Percentiles rank a stretch among this genome's conserved stretches.
phyloP scores from a whole-genome alignment of 257 asterid species.

The Lycium ferocissimum region DNA sequence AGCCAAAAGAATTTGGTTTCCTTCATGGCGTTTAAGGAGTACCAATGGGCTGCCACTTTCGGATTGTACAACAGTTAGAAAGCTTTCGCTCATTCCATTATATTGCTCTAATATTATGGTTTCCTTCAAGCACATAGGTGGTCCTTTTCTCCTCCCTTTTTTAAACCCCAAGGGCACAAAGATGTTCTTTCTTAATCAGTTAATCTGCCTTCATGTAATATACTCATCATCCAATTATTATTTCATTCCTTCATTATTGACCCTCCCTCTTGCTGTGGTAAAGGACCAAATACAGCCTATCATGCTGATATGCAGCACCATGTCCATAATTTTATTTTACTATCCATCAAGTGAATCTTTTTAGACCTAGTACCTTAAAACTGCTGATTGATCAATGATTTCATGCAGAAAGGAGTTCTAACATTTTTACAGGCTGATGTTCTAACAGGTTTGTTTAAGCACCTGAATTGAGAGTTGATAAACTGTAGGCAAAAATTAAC shows the following conservation, averaged over 20 bases:
- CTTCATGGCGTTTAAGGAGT: background rate
- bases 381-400: background rate
- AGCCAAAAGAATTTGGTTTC: background rate
- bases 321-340: background rate
- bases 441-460: background rate
- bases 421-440: background rate
- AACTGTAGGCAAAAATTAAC: background rate
- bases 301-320: background rate
- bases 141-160: no score
- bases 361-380: background rate
- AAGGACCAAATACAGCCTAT: slow-evolving; percentile 15
- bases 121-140: no score
- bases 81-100: background rate
- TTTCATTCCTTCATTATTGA: slow-evolving; percentile 1
- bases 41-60: background rate
- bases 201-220: background rate
- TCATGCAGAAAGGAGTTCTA: background rate
- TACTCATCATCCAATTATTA: background rate
- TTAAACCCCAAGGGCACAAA: no score
- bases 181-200: no score
- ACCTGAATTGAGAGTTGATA: background rate
- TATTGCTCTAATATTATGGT: no score
- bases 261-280: background rate
- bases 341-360: background rate
- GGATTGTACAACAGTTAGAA: slow-evolving; percentile 11